A percentile compares a stretch with the other conserved stretches of the same genome.
These are phyloP conservation scores for Ananas comosus DNA, from an alignment of 176 grass and related monocot species.

Conservation along the genomic window DNA sequence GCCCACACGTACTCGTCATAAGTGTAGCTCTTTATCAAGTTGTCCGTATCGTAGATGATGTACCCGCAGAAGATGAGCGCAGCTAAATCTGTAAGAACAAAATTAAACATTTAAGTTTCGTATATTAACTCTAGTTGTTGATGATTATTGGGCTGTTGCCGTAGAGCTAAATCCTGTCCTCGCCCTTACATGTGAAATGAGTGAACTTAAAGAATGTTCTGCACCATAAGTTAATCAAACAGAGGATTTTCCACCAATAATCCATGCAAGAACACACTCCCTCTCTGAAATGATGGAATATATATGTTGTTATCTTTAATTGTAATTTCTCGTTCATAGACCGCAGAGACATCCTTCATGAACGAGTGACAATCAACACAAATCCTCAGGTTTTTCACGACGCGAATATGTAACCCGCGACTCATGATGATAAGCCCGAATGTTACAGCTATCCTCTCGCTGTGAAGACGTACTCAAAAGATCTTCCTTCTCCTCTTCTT, in stretches of 20 bases:
- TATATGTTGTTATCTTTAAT: slow-evolving; percentile 7
- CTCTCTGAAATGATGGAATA: slow-evolving; percentile 6
- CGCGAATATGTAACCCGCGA: background rate
- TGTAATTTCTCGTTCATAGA: slow-evolving; percentile 12
- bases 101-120: no score
- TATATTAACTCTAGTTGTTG: no score
- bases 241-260: slow-evolving; percentile 2
- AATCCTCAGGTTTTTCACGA: slow-evolving; percentile 11
- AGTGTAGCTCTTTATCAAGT: slow-evolving; percentile 83
- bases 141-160: no score
- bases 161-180: no score
- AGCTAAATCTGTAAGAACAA: slow-evolving; percentile 7
- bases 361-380: slow-evolving; percentile 17
- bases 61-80: slow-evolving; percentile 83
- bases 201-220: background rate
- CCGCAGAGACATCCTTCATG: slow-evolving; percentile 6
- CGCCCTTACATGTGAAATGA: no score
- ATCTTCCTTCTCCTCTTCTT: slow-evolving; percentile 3
- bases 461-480: slow-evolving; percentile 16
- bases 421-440: slow-evolving; percentile 7
- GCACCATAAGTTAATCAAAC: background rate
- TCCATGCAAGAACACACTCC: slow-evolving; percentile 15
- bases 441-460: slow-evolving; percentile 15
- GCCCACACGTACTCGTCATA: slow-evolving; percentile 98
- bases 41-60: slow-evolving; percentile 94